Evolutionary conservation across 2,329 filamentous ascomycete species (phyloP).

Genomic region (Sporothrix brunneoviolacea): DNA sequence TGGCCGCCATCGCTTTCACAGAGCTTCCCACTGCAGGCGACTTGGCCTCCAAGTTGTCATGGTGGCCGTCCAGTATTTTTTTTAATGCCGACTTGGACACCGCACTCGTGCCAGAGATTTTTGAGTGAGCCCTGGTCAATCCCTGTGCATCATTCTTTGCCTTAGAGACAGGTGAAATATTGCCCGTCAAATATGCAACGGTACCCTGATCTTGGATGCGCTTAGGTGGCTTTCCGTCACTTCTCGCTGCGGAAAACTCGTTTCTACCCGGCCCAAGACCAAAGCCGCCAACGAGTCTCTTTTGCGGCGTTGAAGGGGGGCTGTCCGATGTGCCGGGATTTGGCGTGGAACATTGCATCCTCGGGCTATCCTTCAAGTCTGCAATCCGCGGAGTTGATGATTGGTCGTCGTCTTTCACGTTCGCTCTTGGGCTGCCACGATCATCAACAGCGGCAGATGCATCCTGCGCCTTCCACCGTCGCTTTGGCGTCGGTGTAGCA

Average conservation of each 20-base stretch:
- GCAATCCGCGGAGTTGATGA: background rate
- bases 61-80: background rate
- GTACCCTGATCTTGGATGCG: background rate
- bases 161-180: slow-evolving; percentile 8
- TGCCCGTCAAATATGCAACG: background rate
- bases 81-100: background rate
- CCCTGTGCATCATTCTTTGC: slow-evolving; percentile 13
- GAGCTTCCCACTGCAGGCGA: slow-evolving; percentile 5
- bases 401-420: background rate
- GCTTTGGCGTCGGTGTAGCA: background rate
- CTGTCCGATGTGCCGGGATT: background rate
- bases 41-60: slow-evolving; percentile 22
- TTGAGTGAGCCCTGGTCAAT: background rate
- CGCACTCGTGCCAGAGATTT: background rate
- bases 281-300: background rate
- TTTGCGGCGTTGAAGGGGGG: background rate
- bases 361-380: background rate
- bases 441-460: background rate
- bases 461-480: background rate
- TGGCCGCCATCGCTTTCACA: slow-evolving; percentile 46
- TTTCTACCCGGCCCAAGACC: background rate
- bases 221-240: background rate
- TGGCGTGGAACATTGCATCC: background rate
- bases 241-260: background rate
- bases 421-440: background rate